Evolutionary conservation across 1,284 basidiomycete species (phyloP).

Genomic region (Fomitopsis pinicola): DNA sequence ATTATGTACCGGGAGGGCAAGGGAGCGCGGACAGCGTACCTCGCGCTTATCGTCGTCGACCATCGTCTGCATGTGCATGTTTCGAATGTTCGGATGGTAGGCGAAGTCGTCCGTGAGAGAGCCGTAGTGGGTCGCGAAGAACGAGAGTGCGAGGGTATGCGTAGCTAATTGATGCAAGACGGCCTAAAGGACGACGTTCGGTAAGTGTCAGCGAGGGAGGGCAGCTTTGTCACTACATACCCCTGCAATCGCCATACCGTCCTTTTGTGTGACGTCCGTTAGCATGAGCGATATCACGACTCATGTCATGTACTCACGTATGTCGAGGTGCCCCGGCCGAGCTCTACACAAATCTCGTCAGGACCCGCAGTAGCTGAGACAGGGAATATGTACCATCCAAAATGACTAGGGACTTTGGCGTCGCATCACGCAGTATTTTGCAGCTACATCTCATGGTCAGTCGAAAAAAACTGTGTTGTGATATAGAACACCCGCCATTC

Average conservation of each 20-base stretch:
- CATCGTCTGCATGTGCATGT: slow-evolving; percentile 92
- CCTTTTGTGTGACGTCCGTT: slow-evolving; percentile 41
- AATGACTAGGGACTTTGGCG: slow-evolving; percentile 89
- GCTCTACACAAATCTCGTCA: slow-evolving; percentile 48
- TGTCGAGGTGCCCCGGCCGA: slow-evolving; percentile 85
- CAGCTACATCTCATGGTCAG: slow-evolving; percentile 45
- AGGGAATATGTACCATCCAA: slow-evolving; percentile 69
- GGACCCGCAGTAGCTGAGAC: slow-evolving; percentile 3
- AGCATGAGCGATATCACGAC: background rate
- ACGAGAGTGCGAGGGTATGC: slow-evolving; percentile 80
- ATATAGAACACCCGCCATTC: slow-evolving; percentile 62
- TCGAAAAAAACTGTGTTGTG: background rate
- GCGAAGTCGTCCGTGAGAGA: slow-evolving; percentile 83
- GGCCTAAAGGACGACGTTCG: slow-evolving; percentile 42
- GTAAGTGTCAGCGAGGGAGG: slow-evolving; percentile 3
- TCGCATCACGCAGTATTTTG: slow-evolving; percentile 88
- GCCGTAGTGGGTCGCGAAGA: slow-evolving; percentile 88
- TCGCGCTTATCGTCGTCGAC: slow-evolving; percentile 88
- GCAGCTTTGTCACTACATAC: slow-evolving; percentile 35
- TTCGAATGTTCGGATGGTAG: slow-evolving; percentile 90
- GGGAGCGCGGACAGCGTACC: slow-evolving; percentile 34
- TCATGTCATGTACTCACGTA: slow-evolving; percentile 48
- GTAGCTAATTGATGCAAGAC: slow-evolving; percentile 91
- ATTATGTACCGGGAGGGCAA: background rate
- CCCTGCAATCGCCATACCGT: slow-evolving; percentile 94